Evolutionary conservation across 305 asterid genomes (phyloP).

Genomic region (Salvia sclarea): DNA sequence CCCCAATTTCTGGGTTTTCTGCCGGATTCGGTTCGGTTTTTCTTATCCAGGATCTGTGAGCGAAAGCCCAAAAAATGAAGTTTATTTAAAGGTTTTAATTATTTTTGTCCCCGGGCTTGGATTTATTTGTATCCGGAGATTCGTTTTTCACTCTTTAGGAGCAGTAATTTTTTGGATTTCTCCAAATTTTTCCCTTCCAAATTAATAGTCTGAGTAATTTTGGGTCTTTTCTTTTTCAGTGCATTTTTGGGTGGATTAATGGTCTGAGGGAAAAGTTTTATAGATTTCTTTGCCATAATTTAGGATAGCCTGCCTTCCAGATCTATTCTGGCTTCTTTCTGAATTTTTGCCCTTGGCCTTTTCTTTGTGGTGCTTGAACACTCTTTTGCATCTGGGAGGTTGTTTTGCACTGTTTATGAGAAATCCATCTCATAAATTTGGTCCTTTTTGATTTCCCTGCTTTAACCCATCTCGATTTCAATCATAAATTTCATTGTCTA

Average conservation of each 20-base stretch:
- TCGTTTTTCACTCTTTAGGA: background rate
- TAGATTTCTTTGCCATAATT: background rate
- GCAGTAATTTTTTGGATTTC: background rate
- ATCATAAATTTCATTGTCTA: slow-evolving; percentile 29
- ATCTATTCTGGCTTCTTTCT: background rate
- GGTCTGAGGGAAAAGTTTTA: background rate
- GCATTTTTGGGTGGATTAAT: background rate
- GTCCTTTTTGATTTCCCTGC: slow-evolving; percentile 2
- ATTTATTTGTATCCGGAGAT: background rate
- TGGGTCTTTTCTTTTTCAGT: background rate
- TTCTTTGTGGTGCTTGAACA: background rate
- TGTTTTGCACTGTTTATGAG: background rate
- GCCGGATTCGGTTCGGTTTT: background rate
- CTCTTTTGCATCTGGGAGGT: background rate
- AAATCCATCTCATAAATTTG: no score
- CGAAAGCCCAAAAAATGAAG: background rate
- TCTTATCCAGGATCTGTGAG: background rate
- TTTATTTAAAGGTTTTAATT: background rate
- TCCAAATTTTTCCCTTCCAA: background rate
- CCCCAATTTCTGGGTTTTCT: background rate
- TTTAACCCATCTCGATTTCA: slow-evolving; percentile 26
- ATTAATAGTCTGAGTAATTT: background rate
- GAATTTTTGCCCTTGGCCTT: background rate
- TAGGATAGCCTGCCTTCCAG: background rate
- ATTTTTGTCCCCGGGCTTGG: background rate